Evolutionary conservation across 2,329 filamentous ascomycete genomes (phyloP).

Genomic region (Fusarium avenaceum): DNA sequence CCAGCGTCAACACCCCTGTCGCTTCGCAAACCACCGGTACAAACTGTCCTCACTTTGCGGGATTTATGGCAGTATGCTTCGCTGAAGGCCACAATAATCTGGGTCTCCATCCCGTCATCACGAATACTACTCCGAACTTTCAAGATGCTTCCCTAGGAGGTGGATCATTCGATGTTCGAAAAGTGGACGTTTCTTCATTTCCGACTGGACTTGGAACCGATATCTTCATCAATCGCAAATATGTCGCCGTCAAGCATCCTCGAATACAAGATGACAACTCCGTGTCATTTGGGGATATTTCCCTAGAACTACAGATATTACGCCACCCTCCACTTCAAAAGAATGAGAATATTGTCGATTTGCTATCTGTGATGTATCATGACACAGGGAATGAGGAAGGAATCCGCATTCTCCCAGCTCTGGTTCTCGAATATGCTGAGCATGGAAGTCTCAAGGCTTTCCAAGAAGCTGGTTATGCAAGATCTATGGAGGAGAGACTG

Average conservation of each 20-base stretch:
- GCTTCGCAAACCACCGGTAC: background rate
- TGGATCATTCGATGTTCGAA: constrained; percentile 17
- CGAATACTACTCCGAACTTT: background rate
- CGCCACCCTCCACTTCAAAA: constrained; percentile 2
- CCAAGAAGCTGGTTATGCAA: constrained; percentile 9
- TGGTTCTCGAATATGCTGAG: constrained; percentile 12
- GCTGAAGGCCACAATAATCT: background rate
- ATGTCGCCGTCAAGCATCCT: constrained; percentile 9
- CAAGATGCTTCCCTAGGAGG: constrained; percentile 10
- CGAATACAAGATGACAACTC: constrained; percentile 1
- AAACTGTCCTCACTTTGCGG: constrained; percentile 14
- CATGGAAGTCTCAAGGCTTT: constrained; percentile 9
- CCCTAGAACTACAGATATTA: constrained; percentile 9
- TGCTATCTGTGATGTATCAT: constrained; percentile 13
- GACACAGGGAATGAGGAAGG: constrained; percentile 3
- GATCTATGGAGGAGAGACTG: background rate
- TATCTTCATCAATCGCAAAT: background rate
- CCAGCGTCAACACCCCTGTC: background rate
- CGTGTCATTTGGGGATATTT: constrained; percentile 2
- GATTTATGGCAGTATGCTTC: constrained; percentile 11
- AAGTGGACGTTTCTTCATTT: constrained; percentile 7
- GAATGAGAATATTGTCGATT: constrained; percentile 9
- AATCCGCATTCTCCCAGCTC: background rate
- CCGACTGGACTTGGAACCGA: background rate
- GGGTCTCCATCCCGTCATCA: constrained; percentile 6